These are phyloP conservation scores for Yueomyces sp. DNA, from an alignment of 1,139 yeast species.

Conservation along the genomic window DNA sequence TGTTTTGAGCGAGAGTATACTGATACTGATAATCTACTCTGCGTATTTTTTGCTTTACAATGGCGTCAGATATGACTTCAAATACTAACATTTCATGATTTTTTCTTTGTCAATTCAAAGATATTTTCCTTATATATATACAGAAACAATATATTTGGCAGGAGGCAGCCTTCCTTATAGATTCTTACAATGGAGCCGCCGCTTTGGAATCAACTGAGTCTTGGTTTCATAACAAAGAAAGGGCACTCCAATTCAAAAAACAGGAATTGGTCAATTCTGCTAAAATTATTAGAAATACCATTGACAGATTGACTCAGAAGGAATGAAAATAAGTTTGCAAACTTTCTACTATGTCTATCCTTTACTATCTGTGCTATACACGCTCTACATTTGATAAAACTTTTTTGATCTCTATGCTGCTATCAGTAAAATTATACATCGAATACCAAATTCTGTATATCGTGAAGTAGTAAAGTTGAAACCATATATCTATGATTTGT, in stretches of 20 bases:
- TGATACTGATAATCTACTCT: neutral
- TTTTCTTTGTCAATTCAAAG: neutral
- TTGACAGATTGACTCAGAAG: slow-evolving; percentile 10
- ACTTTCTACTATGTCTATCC: too few relatives aligned
- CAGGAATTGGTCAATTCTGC: slow-evolving; percentile 17
- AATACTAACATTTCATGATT: neutral
- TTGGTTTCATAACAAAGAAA: slow-evolving; percentile 20
- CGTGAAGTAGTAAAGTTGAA: slow-evolving; percentile 1
- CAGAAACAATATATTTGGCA: slow-evolving; percentile 22
- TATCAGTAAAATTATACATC: neutral
- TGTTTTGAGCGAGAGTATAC: neutral
- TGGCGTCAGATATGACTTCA: too few relatives aligned
- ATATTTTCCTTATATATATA: neutral
- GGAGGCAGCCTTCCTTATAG: slow-evolving; percentile 22
- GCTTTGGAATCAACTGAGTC: slow-evolving; percentile 16
- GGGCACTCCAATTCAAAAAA: slow-evolving; percentile 12
- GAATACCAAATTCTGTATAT: neutral
- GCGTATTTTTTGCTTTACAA: too few relatives aligned
- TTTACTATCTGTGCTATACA: too few relatives aligned
- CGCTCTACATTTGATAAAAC: too few relatives aligned
- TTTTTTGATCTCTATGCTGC: neutral
- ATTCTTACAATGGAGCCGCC: slow-evolving; percentile 20
- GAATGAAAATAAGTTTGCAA: slow-evolving; percentile 1
- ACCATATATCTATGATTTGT: neutral
- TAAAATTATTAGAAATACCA: slow-evolving; percentile 17